phyloP scores from a whole-genome alignment of 2,329 filamentous ascomycete genomes.

The Fusarium oxysporum region DNA sequence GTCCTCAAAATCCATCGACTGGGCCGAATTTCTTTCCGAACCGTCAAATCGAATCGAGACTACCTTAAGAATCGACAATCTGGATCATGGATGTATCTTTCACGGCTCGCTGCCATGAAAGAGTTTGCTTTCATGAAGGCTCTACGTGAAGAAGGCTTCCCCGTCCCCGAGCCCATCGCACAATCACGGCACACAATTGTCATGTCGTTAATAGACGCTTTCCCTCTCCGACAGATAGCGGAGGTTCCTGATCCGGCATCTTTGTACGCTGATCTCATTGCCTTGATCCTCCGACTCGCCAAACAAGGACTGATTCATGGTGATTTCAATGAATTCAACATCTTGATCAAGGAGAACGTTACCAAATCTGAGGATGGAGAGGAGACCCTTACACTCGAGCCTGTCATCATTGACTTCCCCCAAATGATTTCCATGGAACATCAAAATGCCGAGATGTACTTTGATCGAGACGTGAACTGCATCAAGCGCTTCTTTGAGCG shows the following conservation, averaged over 20 bases:
- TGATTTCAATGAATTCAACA: constrained; percentile 99
- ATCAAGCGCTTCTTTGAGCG: constrained; percentile 94
- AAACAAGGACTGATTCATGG: constrained; percentile 93
- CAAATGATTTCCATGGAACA: constrained; percentile 98
- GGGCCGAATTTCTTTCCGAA: constrained; percentile 95
- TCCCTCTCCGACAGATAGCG: constrained; percentile 89
- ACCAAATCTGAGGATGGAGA: constrained; percentile 54
- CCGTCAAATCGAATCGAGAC: constrained; percentile 94
- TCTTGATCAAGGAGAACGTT: constrained; percentile 84
- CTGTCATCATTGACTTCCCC: constrained; percentile 95
- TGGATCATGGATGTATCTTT: constrained; percentile 98
- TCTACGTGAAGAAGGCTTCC: constrained; percentile 84
- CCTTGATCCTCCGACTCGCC: constrained; percentile 85
- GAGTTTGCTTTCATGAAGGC: constrained; percentile 96
- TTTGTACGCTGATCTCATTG: constrained; percentile 93
- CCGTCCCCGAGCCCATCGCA: constrained; percentile 86
- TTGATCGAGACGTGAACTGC: constrained; percentile 94
- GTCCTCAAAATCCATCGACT: constrained; percentile 97
- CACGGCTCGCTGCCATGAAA: constrained; percentile 89
- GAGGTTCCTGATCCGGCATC: constrained; percentile 82
- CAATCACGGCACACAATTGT: constrained; percentile 96
- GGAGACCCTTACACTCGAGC: constrained; percentile 68
- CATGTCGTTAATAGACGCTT: constrained; percentile 93
- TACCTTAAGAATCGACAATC: constrained; percentile 85
- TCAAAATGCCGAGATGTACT: constrained; percentile 94